Base-by-base conservation (phyloP, 1,284 basidiomycete genomes). In the Inonotus hispidus region DNA sequence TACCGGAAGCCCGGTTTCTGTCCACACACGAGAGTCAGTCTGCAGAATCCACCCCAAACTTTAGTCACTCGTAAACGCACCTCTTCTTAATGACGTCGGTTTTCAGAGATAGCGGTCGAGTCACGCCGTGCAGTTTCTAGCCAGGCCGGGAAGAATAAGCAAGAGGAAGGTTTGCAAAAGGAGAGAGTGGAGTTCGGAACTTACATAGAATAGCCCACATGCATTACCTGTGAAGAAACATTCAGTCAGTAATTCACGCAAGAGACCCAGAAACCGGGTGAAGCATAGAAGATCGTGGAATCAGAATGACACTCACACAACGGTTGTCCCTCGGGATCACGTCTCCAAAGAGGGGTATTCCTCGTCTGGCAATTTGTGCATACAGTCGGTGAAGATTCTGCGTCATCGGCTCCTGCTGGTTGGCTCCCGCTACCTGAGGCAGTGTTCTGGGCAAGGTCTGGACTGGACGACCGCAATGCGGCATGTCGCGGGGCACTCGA, bases 1-100 rank as follows among this genome's bases (percentile, higher is more conserved):
- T 76, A 46, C 88, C 89, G 60, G 89, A 90, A 39, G 89, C 86
- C 46, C 89, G 85, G 72, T 92, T 92, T 69, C 89, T 91, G 66
- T 47, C 35, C 60, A 39, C 21, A 16, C 27, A 25, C 62, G 38
- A 61, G 41, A 19, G 45, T 41, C 46, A 47, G 46, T 41, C n/a
- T 19, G 53, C 19, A 56, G 29, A 43, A 41, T 25, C 55, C 60
- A 50, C 49, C 37, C 66, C 57, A 63, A 41, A 39, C 27, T 21
- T 1, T 53, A 35, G 46, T 45, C 62, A 62, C 46, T 47, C 60
- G 50, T 61, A 56, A 53, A 75, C 82, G 56, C 68, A 93, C 92
- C 95, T 83, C 79, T 97, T 98, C 85, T 98, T 98, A 75, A 98
- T 98, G 49, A 97, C 90, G 72, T 98, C 95, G 25, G 95, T 97